A percentile compares a stretch with the other conserved stretches of the same genome.
Evolutionary conservation across 208 protist genomes (phyloP).

Genomic region (Acanthamoeba castellanii): DNA sequence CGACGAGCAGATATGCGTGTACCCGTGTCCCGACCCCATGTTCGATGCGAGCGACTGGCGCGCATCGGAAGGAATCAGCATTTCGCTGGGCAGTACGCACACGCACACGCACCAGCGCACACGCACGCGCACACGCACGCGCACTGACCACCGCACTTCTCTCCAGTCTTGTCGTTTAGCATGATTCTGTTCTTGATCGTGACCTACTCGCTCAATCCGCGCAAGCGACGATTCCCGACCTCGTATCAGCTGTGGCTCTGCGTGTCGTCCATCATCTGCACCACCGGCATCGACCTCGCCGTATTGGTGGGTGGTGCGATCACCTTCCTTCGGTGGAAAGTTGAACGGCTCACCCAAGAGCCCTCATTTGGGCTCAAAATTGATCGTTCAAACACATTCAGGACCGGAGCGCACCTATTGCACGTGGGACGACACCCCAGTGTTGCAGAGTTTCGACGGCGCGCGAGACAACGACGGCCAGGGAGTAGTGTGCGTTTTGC

Average conservation of each 20-base stretch:
- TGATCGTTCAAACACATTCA: no score
- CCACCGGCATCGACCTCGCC: slow-evolving; percentile 14
- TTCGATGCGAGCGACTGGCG: background rate
- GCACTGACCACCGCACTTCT: background rate
- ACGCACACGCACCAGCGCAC: background rate
- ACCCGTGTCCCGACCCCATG: slow-evolving; percentile 27
- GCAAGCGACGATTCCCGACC: slow-evolving; percentile 24
- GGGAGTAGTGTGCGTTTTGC: slow-evolving; percentile 10
- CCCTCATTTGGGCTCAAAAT: no score
- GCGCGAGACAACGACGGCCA: slow-evolving; percentile 39
- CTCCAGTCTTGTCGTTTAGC: background rate
- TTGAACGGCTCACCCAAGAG: background rate
- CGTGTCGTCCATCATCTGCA: slow-evolving; percentile 10
- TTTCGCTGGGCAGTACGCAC: background rate
- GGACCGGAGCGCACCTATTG: background rate
- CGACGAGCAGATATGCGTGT: slow-evolving; percentile 32
- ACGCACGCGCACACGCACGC: background rate
- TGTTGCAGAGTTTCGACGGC: background rate
- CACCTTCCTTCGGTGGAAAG: background rate
- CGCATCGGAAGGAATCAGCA: background rate
- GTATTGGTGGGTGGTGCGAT: background rate
- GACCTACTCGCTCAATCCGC: background rate
- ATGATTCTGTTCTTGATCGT: background rate
- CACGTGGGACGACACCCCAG: slow-evolving; percentile 41
- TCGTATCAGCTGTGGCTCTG: slow-evolving; percentile 21